Conservation (phyloP, 2,329 filamentous ascomycete species). For the Shiraia sp. region DNA sequence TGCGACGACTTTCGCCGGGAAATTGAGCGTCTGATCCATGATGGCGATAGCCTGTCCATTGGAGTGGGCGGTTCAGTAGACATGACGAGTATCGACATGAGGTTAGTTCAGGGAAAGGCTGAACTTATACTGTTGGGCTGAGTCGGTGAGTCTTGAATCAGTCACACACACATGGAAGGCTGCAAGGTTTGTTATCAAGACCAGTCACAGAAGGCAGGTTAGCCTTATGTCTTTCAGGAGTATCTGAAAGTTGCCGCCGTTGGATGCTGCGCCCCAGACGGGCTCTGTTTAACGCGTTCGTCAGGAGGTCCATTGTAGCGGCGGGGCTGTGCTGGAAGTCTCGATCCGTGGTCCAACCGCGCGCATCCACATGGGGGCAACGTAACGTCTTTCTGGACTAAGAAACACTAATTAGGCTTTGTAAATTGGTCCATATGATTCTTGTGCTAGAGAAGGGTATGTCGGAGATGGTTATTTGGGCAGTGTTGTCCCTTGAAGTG, state of each 20-base stretch:
- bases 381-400: too few relatives aligned
- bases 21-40: conserved; percentile 26
- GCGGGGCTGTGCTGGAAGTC: conserved; percentile 4
- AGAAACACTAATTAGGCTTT: too few relatives aligned
- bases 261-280: conserved; percentile 15
- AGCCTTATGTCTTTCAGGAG: conserved; percentile 8
- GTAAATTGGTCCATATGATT: too few relatives aligned
- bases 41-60: conserved; percentile 26
- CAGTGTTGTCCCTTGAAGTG: too few relatives aligned
- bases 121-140: too few relatives aligned
- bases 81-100: conserved; percentile 35
- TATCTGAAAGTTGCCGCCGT: conserved; percentile 8
- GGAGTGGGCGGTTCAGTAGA: conserved; percentile 22
- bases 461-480: too few relatives aligned
- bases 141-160: neutral
- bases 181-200: neutral
- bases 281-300: neutral
- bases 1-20: conserved; percentile 11
- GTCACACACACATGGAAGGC: neutral
- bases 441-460: too few relatives aligned
- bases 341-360: conserved; percentile 1
- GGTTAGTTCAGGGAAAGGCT: neutral
- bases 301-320: conserved; percentile 1
- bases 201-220: conserved; percentile 7
- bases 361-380: neutral